Conservation (phyloP, 108 stramenopile genomes). For the Nitzschia sp. region DNA sequence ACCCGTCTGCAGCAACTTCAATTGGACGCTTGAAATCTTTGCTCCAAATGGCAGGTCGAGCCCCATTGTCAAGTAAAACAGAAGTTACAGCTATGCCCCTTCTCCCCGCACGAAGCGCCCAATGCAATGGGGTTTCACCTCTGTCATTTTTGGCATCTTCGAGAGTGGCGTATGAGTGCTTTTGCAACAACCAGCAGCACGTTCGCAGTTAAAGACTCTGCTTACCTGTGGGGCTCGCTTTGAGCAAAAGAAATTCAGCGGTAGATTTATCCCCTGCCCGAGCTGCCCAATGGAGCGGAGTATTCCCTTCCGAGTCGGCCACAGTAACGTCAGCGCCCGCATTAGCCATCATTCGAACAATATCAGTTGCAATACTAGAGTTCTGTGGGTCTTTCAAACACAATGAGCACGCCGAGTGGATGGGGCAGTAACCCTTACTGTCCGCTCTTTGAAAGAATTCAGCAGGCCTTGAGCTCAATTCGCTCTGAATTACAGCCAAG, state of each 20-base stretch:
- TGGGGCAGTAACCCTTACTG: constrained; percentile 62
- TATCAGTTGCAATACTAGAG: constrained; percentile 41
- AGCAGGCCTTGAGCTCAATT: constrained; percentile 27
- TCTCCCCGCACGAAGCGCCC: constrained; percentile 80
- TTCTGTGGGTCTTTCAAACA: constrained; percentile 51
- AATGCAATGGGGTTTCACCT: constrained; percentile 87
- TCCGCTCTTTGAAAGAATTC: constrained; percentile 49
- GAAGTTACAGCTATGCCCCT: constrained; percentile 52
- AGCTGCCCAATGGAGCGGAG: constrained; percentile 85
- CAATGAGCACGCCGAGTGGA: constrained; percentile 73
- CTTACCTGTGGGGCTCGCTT: constrained; percentile 56
- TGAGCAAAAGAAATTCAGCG: constrained; percentile 62
- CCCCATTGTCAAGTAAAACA: constrained; percentile 72
- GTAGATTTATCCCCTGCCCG: constrained; percentile 71
- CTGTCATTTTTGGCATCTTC: constrained; percentile 73
- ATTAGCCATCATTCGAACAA: constrained; percentile 52
- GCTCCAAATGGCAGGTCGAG: constrained; percentile 68
- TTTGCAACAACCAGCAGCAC: background rate
- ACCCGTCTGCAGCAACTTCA: constrained; percentile 86
- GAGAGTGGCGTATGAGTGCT: background rate
- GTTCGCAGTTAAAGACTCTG: background rate
- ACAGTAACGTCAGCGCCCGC: constrained; percentile 60
- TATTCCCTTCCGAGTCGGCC: constrained; percentile 71
- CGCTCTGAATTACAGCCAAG: constrained; percentile 45
- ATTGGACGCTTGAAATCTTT: constrained; percentile 69